phyloP scores from a whole-genome alignment of 306 rosid genomes.

The Fragaria vesca region DNA sequence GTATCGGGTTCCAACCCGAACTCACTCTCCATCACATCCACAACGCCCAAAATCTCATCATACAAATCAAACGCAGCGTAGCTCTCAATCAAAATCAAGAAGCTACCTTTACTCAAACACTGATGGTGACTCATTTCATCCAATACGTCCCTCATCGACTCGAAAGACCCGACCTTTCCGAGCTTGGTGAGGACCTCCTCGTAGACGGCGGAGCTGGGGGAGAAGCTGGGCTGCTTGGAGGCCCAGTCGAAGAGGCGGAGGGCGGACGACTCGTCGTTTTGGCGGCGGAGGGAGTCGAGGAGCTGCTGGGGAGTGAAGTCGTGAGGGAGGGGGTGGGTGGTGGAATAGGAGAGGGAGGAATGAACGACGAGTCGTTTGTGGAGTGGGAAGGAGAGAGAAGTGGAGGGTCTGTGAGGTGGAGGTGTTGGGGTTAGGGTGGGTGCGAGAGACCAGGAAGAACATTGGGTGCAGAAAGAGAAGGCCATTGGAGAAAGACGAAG shows the following conservation, averaged over 20 bases:
- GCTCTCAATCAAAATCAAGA: slow-evolving; percentile 49
- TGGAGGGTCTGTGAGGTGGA: slow-evolving; percentile 21
- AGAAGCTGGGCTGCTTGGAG: slow-evolving; percentile 63
- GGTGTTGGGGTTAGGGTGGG: slow-evolving; percentile 10
- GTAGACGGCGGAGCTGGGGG: slow-evolving; percentile 43
- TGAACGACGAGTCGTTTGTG: slow-evolving; percentile 26
- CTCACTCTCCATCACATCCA: slow-evolving; percentile 51
- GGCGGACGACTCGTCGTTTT: slow-evolving; percentile 61
- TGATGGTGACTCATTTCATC: slow-evolving; percentile 41
- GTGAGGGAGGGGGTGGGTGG: slow-evolving; percentile 47
- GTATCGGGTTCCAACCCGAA: slow-evolving; percentile 58
- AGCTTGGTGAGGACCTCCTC: slow-evolving; percentile 58
- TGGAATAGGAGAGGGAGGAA: slow-evolving; percentile 23
- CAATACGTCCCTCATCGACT: slow-evolving; percentile 48
- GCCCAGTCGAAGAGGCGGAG: slow-evolving; percentile 70
- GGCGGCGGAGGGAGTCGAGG: slow-evolving; percentile 64
- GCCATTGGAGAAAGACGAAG: not conserved
- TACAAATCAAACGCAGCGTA: slow-evolving; percentile 44
- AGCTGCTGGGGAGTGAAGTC: slow-evolving; percentile 65
- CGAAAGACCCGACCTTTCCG: slow-evolving; percentile 45
- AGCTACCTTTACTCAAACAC: slow-evolving; percentile 37
- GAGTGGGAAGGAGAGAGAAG: slow-evolving; percentile 24
- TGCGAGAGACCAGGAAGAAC: not conserved
- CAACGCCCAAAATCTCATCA: slow-evolving; percentile 40
- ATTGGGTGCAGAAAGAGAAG: not conserved